Conservation (phyloP, 179 eudicot species). For the Patellifolia procumbens region DNA sequence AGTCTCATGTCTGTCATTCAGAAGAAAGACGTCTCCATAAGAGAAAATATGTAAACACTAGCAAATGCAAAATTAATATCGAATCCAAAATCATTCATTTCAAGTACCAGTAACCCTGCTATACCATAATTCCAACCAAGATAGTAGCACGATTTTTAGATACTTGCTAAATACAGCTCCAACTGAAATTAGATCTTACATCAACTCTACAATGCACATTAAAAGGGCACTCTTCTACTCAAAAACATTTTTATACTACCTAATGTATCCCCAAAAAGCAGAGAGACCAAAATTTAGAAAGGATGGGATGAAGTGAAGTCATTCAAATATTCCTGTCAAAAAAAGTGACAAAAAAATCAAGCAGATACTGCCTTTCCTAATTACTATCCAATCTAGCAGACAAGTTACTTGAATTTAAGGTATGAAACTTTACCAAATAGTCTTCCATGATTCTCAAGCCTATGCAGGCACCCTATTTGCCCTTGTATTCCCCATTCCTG, state of each 20-base stretch:
- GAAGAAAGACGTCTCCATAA: not conserved
- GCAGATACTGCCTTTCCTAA: slow-evolving; percentile 15
- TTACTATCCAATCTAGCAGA: slow-evolving; percentile 19
- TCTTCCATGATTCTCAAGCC: slow-evolving; percentile 39
- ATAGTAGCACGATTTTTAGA: not conserved
- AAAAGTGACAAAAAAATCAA: slow-evolving; percentile 24
- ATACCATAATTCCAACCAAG: slow-evolving; percentile 12
- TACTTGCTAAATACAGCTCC: slow-evolving; percentile 9
- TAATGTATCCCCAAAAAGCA: slow-evolving; percentile 13
- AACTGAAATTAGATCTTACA: slow-evolving; percentile 16
- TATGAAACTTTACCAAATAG: slow-evolving; percentile 16
- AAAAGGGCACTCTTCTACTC: slow-evolving; percentile 9
- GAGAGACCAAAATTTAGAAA: slow-evolving; percentile 8
- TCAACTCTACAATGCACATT: slow-evolving; percentile 24
- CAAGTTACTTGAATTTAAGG: slow-evolving; percentile 8
- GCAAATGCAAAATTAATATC: not conserved
- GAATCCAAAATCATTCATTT: not conserved
- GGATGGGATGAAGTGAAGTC: slow-evolving; percentile 5
- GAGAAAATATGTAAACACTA: not conserved
- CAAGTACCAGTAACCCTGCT: not conserved
- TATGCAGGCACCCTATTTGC: slow-evolving; percentile 52
- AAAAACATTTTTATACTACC: slow-evolving; percentile 7
- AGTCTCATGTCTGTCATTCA: not conserved
- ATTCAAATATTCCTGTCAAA: slow-evolving; percentile 8
- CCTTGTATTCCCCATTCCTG: slow-evolving; percentile 34